Evolutionary conservation across 805 yeast genomes (phyloP).

Genomic region (Candida corydali): DNA sequence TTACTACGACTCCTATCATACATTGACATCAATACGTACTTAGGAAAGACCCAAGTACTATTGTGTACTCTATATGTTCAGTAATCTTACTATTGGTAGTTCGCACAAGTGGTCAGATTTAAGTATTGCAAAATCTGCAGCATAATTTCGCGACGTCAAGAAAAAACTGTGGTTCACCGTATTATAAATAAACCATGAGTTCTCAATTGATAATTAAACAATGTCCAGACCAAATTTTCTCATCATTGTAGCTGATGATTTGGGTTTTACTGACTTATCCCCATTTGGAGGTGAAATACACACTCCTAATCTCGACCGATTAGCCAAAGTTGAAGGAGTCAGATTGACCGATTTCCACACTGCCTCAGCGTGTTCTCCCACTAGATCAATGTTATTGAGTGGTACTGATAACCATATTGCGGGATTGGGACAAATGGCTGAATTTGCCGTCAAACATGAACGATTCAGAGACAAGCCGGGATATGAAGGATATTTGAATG

Average conservation of each 20-base stretch:
- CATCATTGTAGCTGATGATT: slow-evolving; percentile 57
- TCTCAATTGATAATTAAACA: slow-evolving; percentile 8
- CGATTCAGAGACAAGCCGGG: slow-evolving; percentile 45
- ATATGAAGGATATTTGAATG: slow-evolving; percentile 52
- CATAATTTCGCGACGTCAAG: background rate
- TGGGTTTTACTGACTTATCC: slow-evolving; percentile 54
- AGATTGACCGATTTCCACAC: slow-evolving; percentile 58
- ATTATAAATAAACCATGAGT: background rate
- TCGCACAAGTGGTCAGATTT: no score
- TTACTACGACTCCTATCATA: no score
- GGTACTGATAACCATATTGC: slow-evolving; percentile 63
- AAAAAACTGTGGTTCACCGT: slow-evolving; percentile 3
- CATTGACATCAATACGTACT: no score
- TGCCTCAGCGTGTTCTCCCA: slow-evolving; percentile 64
- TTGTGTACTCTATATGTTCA: no score
- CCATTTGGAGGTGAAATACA: slow-evolving; percentile 56
- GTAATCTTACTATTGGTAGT: no score
- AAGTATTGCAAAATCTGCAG: background rate
- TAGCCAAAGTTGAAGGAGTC: slow-evolving; percentile 40
- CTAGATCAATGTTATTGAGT: slow-evolving; percentile 55
- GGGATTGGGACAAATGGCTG: slow-evolving; percentile 57
- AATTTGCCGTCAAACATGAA: slow-evolving; percentile 33
- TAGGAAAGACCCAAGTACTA: no score
- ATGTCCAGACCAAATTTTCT: slow-evolving; percentile 53
- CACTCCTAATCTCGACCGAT: slow-evolving; percentile 47